phyloP scores from a whole-genome alignment of 768 basidiomycete genomes.

The Lepiota venenata region DNA sequence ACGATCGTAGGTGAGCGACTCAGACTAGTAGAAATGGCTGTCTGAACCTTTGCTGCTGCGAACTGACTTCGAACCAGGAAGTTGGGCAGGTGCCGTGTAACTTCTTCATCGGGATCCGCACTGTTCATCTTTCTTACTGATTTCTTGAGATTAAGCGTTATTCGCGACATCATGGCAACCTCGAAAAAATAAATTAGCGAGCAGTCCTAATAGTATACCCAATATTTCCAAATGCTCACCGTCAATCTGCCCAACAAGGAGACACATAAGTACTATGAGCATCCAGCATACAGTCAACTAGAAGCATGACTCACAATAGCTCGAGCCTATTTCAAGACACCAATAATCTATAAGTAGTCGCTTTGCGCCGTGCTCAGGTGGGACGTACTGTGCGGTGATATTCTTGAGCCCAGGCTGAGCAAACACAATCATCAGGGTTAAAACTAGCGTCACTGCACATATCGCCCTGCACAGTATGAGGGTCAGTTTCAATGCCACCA shows the following conservation, averaged over 20 bases:
- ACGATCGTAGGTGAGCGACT: too few relatives aligned
- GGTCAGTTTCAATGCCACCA: background rate
- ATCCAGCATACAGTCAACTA: background rate
- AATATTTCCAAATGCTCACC: conserved; percentile 11
- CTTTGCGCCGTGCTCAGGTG: conserved; percentile 11
- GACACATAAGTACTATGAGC: background rate
- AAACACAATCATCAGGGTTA: conserved; percentile 42
- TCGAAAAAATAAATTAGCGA: conserved; percentile 14
- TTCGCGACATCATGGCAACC: conserved; percentile 68
- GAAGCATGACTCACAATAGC: conserved; percentile 28
- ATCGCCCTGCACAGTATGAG: conserved; percentile 29
- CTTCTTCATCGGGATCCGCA: conserved; percentile 4
- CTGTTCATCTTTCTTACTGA: conserved; percentile 23
- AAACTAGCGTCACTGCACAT: conserved; percentile 35
- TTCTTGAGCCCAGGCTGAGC: conserved; percentile 41
- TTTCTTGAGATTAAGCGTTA: conserved; percentile 58
- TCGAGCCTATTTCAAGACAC: conserved; percentile 26
- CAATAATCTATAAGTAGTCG: background rate
- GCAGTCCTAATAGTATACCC: background rate
- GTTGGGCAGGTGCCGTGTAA: background rate
- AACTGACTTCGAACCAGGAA: too few relatives aligned
- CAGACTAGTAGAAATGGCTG: too few relatives aligned
- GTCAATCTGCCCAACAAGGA: conserved; percentile 16
- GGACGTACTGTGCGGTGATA: conserved; percentile 42
- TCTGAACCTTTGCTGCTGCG: too few relatives aligned